Conservation (phyloP, 257 asterid genomes). For the Solanum medicagineum region DNA sequence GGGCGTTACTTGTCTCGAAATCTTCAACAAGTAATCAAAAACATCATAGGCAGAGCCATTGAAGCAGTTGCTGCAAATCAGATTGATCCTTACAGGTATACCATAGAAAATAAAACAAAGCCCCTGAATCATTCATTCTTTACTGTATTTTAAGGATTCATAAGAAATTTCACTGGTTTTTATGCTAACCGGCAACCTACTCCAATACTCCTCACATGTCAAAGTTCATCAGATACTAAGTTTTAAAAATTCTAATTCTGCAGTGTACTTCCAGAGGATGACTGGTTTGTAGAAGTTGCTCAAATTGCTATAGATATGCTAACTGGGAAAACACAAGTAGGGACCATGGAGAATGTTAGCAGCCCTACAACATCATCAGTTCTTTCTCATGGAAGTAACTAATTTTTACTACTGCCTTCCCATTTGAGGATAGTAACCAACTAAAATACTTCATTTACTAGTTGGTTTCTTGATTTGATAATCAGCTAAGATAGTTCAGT, state of each 20-base stretch:
- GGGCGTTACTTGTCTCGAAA: constrained; percentile 84
- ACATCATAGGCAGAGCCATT: constrained; percentile 69
- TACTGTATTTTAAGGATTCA: neutral
- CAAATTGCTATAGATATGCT: constrained; percentile 78
- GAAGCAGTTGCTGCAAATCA: constrained; percentile 75
- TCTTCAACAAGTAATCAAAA: constrained; percentile 85
- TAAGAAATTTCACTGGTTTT: neutral
- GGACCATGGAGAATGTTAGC: constrained; percentile 21
- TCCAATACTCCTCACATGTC: neutral
- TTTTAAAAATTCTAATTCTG: neutral
- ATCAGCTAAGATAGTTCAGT: neutral
- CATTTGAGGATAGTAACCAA: neutral
- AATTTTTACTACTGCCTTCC: neutral
- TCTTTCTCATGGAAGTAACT: constrained; percentile 62
- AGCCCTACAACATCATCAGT: constrained; percentile 70
- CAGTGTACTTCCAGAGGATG: constrained; percentile 82
- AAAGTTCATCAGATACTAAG: neutral
- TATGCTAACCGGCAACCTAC: neutral
- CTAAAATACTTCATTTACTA: neutral
- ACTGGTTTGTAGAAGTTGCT: constrained; percentile 93
- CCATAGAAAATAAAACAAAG: neutral
- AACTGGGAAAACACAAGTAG: constrained; percentile 54
- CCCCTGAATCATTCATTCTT: neutral
- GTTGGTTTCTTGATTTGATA: neutral
- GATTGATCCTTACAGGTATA: constrained; percentile 73